Conservation (phyloP, 257 asterid genomes). For the Nicotiana tabacum region DNA sequence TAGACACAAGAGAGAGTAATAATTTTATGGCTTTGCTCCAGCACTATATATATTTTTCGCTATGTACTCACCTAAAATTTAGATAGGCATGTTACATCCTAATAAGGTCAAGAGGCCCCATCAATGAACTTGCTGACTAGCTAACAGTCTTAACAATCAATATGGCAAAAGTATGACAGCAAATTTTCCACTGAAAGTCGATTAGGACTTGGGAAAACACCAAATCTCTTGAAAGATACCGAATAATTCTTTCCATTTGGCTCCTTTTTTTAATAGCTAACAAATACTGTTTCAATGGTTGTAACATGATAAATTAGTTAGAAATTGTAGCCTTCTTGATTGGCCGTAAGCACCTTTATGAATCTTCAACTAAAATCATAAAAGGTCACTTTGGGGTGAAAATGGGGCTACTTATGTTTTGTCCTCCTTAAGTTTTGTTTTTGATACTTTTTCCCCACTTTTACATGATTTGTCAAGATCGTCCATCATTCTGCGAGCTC, state of each 20-base stretch:
- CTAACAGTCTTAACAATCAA: neutral
- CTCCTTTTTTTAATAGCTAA: neutral
- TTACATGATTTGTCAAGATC: conserved; percentile 4
- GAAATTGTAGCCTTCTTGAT: neutral
- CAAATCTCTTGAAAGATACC: conserved; percentile 12
- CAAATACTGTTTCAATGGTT: neutral
- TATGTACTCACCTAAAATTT: neutral
- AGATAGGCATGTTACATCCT: neutral
- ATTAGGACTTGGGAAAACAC: neutral
- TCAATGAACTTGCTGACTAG: neutral
- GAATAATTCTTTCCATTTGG: neutral
- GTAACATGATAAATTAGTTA: neutral
- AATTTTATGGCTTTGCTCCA: neutral
- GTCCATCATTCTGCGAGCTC: neutral
- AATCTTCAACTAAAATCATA: neutral
- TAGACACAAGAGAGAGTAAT: neutral
- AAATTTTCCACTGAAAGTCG: conserved; percentile 3
- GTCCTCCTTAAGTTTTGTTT: neutral
- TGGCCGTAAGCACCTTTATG: conserved; percentile 3
- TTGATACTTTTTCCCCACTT: neutral
- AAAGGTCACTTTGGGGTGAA: neutral
- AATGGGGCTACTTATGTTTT: conserved; percentile 1
- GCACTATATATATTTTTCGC: too few species aligned
- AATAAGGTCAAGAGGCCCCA: neutral
- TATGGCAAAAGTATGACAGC: conserved; percentile 2